Evolutionary conservation across 1,139 yeast species (phyloP), one percentile per base, ranked within the genome.

Genomic region (Hemisphaericaspora xylofermentans): DNA sequence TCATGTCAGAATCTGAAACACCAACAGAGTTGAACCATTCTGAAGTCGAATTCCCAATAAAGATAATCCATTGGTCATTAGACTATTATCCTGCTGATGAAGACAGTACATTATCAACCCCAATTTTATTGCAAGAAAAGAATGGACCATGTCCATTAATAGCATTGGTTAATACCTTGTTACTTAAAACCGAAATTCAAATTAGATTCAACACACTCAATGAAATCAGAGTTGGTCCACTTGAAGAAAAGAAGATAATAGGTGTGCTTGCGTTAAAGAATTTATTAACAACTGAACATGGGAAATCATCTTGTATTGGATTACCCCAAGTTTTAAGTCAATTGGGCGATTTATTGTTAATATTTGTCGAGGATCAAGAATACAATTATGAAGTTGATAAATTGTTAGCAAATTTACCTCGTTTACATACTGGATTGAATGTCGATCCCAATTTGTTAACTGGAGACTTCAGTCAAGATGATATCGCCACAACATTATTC

Each of bases 71-170:
- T 7, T 64, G 70, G 70, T 56, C 66, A 1, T 39, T 44, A 8
- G 47, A 47, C 9, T 43, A 38, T 13, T 26, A 27, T 25, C 26
- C 35, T 4, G 41, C 35, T 4, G 66, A 64, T 35, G 64, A 64
- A 48, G 36, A 17, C 10, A 28, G 21, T 10, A 62, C 61, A 35
- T 58, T 63, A 32, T 56, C 56, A 43, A 68, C 79, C 18, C 81
- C 78, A n/a, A 79, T 89, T 28, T 63, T 91, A n/a, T 63, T 88
- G 15, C 97, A 91, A 61, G 87, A 87, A 48, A 71, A 63, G 36
- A 88, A 89, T 53, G 97, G 96, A 0, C 96, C 96, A 0, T 89
- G 96, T 56, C 95, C 96, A 2, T 63, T 91, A 33, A 76, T 89
- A n/a, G 91, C 96, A 0, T 64, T 91, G 33, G 74, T 82, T 39